A percentile compares a stretch with the other conserved stretches of the same genome.
These are phyloP conservation scores for Lippia alba DNA, from an alignment of 305 asterid species.

Conservation along the genomic window DNA sequence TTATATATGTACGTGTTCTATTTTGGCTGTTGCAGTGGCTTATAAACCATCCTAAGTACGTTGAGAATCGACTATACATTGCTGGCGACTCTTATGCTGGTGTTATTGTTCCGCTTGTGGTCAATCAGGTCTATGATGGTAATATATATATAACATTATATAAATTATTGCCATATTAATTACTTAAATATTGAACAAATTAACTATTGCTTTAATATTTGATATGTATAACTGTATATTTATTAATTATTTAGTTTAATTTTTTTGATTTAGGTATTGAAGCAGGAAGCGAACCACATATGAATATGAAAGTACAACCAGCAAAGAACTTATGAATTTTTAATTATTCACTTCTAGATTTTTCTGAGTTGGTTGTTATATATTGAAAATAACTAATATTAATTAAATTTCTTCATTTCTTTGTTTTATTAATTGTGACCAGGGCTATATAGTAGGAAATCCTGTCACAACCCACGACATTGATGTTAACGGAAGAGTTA, in stretches of 20 bases:
- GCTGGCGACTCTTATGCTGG: conserved; percentile 49
- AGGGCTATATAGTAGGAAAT: conserved; percentile 50
- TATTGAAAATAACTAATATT: background rate
- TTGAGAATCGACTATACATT: conserved; percentile 46
- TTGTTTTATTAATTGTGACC: too few relatives aligned
- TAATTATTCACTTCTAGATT: background rate
- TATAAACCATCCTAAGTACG: conserved; percentile 40
- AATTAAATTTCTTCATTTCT: background rate
- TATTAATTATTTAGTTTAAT: too few relatives aligned
- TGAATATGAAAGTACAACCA: conserved; percentile 30
- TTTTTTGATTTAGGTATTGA: conserved; percentile 17
- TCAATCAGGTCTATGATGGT: conserved; percentile 41
- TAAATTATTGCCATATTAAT: too few relatives aligned
- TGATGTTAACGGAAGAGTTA: conserved; percentile 20
- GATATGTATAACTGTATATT: background rate
- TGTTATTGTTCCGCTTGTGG: conserved; percentile 37
- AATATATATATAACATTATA: too few relatives aligned
- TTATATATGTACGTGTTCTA: too few relatives aligned
- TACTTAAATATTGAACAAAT: too few relatives aligned
- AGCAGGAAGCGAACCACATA: conserved; percentile 12
- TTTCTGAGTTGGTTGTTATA: background rate
- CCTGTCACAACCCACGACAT: conserved; percentile 5
- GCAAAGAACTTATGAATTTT: background rate
- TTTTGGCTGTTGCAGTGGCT: conserved; percentile 56
- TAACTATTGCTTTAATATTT: background rate